Percentiles rank a stretch among this genome's conserved stretches.
Conservation (phyloP, 768 basidiomycete genomes). For the Leucocoprinus sp. region DNA sequence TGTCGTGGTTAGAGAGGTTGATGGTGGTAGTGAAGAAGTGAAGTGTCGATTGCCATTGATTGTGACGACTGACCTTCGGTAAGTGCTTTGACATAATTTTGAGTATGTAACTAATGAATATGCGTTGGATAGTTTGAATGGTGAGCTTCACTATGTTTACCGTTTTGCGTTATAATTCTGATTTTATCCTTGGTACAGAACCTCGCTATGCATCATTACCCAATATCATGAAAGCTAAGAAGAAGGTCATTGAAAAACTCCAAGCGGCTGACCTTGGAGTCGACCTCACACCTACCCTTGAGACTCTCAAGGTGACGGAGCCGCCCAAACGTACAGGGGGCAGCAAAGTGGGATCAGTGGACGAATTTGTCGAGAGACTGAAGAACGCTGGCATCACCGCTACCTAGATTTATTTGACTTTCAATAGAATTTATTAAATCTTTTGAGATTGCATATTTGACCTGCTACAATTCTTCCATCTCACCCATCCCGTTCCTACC, state of each 20-base stretch:
- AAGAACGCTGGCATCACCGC: conserved; percentile 72
- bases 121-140: conserved; percentile 51
- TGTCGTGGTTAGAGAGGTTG: conserved; percentile 81
- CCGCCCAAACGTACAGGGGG: conserved; percentile 90
- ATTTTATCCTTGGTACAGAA: conserved; percentile 44
- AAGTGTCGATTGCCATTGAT: conserved; percentile 74
- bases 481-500: too few species aligned
- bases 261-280: conserved; percentile 72
- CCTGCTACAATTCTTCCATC: too few species aligned
- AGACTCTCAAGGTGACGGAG: conserved; percentile 82
- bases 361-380: conserved; percentile 82
- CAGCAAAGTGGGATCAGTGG: conserved; percentile 84
- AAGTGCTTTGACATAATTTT: conserved; percentile 20
- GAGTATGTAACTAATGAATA: neutral
- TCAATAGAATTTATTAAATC: conserved; percentile 3
- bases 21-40: conserved; percentile 86
- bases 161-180: neutral
- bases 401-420: conserved; percentile 5
- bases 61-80: conserved; percentile 91
- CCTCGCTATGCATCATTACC: conserved; percentile 97
- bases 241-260: conserved; percentile 88
- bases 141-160: conserved; percentile 26
- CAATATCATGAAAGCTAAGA: conserved; percentile 99
- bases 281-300: conserved; percentile 75
- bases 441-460: too few species aligned